Percentiles rank a stretch among this genome's conserved stretches.
phyloP scores from a whole-genome alignment of 441 rosid species.

The Arabidopsis hybrid region DNA sequence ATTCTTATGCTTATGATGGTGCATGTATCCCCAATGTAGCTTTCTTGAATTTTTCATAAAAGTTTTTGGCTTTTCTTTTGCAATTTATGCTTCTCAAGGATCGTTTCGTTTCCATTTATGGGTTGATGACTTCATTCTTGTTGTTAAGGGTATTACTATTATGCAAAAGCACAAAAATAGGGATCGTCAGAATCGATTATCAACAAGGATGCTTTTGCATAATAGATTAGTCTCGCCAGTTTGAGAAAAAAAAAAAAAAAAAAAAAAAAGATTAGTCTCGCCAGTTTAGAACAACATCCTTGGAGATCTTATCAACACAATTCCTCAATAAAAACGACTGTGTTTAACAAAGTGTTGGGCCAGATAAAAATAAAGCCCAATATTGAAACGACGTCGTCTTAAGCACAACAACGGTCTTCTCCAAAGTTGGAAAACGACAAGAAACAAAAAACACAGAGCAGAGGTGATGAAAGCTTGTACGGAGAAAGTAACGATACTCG shows the following conservation, averaged over 20 bases:
- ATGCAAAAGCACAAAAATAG: no score
- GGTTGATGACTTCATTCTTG: not conserved
- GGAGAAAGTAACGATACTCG: not conserved
- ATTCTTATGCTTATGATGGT: slow-evolving; percentile 29
- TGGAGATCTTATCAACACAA: no score
- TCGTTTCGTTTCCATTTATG: slow-evolving; percentile 10
- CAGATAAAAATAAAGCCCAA: not conserved
- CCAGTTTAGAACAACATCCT: no score
- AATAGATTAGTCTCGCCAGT: no score
- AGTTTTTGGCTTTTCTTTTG: not conserved
- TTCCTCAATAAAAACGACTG: no score
- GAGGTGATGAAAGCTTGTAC: not conserved
- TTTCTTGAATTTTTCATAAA: slow-evolving; percentile 26
- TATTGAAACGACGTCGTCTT: not conserved
- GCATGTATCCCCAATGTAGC: slow-evolving; percentile 26
- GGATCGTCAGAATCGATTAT: no score
- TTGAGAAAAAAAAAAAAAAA: no score
- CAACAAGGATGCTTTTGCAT: no score
- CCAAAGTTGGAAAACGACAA: not conserved
- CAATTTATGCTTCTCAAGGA: not conserved
- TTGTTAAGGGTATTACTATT: not conserved
- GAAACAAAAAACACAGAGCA: not conserved
- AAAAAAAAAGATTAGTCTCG: no score
- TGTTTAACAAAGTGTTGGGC: not conserved
- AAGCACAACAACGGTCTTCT: not conserved